These are phyloP conservation scores for Ogataea nitratoaversa DNA, from an alignment of 805 yeast genomes.

Conservation along the genomic window DNA sequence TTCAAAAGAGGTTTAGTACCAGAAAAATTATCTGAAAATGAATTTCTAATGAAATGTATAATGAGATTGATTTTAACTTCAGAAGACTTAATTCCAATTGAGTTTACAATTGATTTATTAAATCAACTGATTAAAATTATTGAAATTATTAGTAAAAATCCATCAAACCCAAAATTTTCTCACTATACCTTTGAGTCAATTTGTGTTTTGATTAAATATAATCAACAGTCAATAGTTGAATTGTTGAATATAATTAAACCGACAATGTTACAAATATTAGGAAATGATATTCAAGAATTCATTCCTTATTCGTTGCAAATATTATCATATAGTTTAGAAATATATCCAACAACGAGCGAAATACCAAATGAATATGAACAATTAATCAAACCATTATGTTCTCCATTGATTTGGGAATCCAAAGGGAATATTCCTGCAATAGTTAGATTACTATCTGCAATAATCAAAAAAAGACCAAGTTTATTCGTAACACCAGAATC, in stretches of 20 bases:
- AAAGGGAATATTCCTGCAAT: constrained; percentile 93
- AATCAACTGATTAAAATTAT: constrained; percentile 68
- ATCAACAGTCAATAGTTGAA: constrained; percentile 30
- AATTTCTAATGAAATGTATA: constrained; percentile 82
- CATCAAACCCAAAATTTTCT: constrained; percentile 90
- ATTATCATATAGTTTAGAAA: constrained; percentile 72
- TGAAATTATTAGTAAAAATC: constrained; percentile 72
- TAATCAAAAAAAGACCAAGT: constrained; percentile 46
- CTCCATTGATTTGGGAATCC: constrained; percentile 92
- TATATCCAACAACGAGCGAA: constrained; percentile 41
- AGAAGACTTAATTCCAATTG: constrained; percentile 57
- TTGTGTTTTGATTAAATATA: constrained; percentile 64
- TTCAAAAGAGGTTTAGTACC: constrained; percentile 60
- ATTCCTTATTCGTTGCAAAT: constrained; percentile 90
- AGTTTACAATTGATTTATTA: constrained; percentile 44
- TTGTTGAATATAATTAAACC: constrained; percentile 60
- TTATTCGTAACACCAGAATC: constrained; percentile 35
- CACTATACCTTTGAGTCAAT: constrained; percentile 89
- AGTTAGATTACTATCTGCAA: constrained; percentile 69
- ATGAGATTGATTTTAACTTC: constrained; percentile 78
- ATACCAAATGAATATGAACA: constrained; percentile 65
- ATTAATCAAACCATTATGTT: constrained; percentile 73
- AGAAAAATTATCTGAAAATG: constrained; percentile 92
- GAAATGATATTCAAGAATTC: constrained; percentile 88
- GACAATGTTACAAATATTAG: constrained; percentile 58